phyloP scores from a whole-genome alignment of 768 basidiomycete species.

The Russula lepida region DNA sequence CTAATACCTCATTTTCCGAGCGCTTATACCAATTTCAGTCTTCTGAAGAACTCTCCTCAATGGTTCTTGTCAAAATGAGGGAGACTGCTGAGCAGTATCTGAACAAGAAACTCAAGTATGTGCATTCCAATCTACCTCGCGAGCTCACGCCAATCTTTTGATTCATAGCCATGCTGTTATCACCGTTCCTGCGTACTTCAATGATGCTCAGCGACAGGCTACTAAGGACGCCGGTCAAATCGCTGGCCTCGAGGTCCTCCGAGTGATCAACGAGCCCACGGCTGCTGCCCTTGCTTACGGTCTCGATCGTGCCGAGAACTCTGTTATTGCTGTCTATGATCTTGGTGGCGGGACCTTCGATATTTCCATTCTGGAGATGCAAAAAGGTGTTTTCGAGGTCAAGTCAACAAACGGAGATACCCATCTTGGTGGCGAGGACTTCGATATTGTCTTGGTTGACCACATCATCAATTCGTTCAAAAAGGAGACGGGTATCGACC shows the following conservation, averaged over 20 bases:
- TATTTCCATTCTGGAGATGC: conserved; percentile 99
- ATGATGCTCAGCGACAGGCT: conserved; percentile 98
- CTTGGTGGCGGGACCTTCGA: conserved; percentile 98
- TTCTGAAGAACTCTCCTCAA: conserved; percentile 77
- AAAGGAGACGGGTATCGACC: conserved; percentile 79
- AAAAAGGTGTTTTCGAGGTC: conserved; percentile 99
- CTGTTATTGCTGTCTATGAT: conserved; percentile 96
- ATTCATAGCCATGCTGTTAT: conserved; percentile 68
- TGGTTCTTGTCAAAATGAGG: conserved; percentile 88
- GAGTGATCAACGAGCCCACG: conserved; percentile 98
- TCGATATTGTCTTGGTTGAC: conserved; percentile 85
- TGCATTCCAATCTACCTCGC: conserved; percentile 21
- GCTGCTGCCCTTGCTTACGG: conserved; percentile 98
- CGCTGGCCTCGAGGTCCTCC: conserved; percentile 93
- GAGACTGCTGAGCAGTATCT: conserved; percentile 92
- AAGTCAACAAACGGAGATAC: conserved; percentile 99
- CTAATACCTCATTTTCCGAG: neutral
- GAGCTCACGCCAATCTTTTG: conserved; percentile 1
- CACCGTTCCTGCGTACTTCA: conserved; percentile 98
- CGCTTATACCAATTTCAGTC: conserved; percentile 41
- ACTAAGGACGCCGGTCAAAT: conserved; percentile 98
- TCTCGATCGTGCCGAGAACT: conserved; percentile 72
- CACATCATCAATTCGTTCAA: conserved; percentile 87
- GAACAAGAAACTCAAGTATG: conserved; percentile 91
- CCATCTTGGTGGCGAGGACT: conserved; percentile 93